phyloP scores from a whole-genome alignment of 306 rosid species.

The Prosopis cineraria region DNA sequence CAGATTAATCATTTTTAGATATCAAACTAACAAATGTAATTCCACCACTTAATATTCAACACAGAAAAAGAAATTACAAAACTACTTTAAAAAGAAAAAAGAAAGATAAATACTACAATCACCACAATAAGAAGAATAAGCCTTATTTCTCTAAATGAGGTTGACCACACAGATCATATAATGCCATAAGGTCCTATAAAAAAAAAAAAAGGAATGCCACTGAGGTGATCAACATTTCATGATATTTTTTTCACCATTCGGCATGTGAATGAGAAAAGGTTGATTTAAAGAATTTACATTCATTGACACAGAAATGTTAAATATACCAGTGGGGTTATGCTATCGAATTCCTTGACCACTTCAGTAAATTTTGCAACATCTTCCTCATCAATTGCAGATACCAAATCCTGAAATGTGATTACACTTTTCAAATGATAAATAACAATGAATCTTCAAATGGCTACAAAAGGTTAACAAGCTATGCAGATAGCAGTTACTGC shows the following conservation, averaged over 20 bases:
- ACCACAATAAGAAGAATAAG: background rate
- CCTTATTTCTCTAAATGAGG: background rate
- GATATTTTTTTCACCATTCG: background rate
- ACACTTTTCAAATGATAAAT: constrained; percentile 26
- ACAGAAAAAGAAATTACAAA: background rate
- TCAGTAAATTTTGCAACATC: constrained; percentile 47
- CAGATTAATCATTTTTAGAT: constrained; percentile 6
- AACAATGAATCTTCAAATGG: constrained; percentile 20
- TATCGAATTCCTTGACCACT: constrained; percentile 47
- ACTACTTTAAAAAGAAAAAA: background rate
- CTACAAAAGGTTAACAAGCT: constrained; percentile 15
- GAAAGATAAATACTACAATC: background rate
- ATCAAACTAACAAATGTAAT: constrained; percentile 6
- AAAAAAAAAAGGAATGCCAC: background rate
- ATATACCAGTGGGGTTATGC: constrained; percentile 49
- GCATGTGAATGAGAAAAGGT: background rate
- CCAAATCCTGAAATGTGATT: constrained; percentile 47
- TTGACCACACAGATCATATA: background rate
- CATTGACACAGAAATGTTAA: background rate
- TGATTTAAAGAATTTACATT: background rate
- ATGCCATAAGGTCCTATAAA: background rate
- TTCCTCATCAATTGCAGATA: constrained; percentile 50
- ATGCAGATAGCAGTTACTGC: constrained; percentile 8
- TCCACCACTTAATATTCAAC: background rate
- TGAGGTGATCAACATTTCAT: background rate